Base-by-base conservation (phyloP, 176 grass and related monocot genomes). In the Aegilops longissima region DNA sequence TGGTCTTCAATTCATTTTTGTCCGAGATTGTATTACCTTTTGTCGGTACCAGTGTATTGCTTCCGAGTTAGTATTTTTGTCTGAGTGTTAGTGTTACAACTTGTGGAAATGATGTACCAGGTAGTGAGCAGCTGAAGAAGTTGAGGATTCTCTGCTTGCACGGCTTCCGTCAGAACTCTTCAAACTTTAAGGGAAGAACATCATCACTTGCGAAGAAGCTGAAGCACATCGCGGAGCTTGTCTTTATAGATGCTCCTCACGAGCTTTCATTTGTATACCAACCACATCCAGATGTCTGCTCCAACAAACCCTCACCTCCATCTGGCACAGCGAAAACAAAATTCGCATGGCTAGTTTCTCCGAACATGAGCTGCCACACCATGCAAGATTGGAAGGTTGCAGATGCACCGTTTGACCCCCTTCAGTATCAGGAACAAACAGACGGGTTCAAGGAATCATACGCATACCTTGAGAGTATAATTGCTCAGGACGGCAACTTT, bases 171-270 rank as follows among this genome's bases (percentile, higher is more conserved):
- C 97, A 98, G 76, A 98, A 93, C 9, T 87, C 85, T 20, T 98
- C 97, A 44, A 89, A 82, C 85, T 98, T 96, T 81, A 96, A 96
- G 88, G 97, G 97, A 80, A 94, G 97, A 91, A 93, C 97, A 24
- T 92, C 90, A 47, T 88, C 97, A 36, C 89, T 98, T 70, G 88
- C 94, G 10, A 96, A 98, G 85, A 98, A 98, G 78, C 84, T 98
- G 67, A 98, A 96, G 77, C 88, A 90, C 77, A 83, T 96, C 11
- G 87, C 88, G 1, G 92, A 96, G 78, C 86, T 98, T 87, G 47
- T 92, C 61, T 96, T 96, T 49, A 73, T 96, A 12, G 96, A 98
- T 54, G 96, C 92, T 70, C 96, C 96, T 78, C 92, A 96, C 18
- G 86, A 95, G 80, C 86, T 96, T 73, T 82, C 88, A 51, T 94